Conservation (phyloP, 2,329 filamentous ascomycete species). For the Cercospora sp. region DNA sequence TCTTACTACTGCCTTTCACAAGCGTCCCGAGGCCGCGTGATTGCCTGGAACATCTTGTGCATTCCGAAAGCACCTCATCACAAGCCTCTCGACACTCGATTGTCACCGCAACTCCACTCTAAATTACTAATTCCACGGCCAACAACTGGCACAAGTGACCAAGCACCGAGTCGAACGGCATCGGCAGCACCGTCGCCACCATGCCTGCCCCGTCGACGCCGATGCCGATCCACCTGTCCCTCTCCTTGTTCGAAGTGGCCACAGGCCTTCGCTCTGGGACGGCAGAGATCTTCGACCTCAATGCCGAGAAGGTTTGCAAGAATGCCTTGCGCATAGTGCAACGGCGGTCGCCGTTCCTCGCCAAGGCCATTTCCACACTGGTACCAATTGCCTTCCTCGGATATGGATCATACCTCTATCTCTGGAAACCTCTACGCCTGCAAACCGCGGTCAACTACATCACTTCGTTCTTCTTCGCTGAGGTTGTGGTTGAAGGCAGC, state of each 20-base stretch:
- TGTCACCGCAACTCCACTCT: neutral
- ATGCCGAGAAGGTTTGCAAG: constrained; percentile 6
- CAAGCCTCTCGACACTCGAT: neutral
- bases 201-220: constrained; percentile 3
- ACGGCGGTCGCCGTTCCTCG: constrained; percentile 5
- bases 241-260: constrained; percentile 9
- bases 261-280: constrained; percentile 13
- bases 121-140: neutral
- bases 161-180: neutral
- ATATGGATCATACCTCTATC: constrained; percentile 18
- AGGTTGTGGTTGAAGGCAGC: constrained; percentile 35
- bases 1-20: neutral
- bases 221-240: constrained; percentile 6
- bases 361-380: constrained; percentile 5
- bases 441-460: constrained; percentile 28
- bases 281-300: constrained; percentile 16
- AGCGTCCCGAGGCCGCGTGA: neutral
- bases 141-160: neutral
- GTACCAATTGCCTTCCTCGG: constrained; percentile 16
- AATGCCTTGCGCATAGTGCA: constrained; percentile 13
- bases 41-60: neutral
- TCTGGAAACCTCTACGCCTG: constrained; percentile 11
- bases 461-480: constrained; percentile 40
- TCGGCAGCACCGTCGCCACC: neutral
- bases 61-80: neutral